Evolutionary conservation across 2,329 filamentous ascomycete genomes (phyloP).

Genomic region (Fusarium palustre): DNA sequence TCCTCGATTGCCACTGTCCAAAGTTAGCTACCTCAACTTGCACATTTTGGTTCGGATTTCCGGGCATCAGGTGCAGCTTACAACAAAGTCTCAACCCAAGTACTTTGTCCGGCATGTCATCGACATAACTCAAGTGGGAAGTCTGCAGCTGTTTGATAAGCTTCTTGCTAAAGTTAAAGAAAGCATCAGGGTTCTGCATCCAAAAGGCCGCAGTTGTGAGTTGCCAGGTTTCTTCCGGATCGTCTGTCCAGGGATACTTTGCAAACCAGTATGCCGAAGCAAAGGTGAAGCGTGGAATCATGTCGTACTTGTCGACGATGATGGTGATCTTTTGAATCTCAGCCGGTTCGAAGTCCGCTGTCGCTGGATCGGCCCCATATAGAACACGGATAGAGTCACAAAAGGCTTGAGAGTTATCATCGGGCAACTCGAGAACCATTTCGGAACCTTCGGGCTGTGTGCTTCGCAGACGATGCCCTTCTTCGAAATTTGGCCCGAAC

Average conservation of each 20-base stretch:
- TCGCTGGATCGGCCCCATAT: constrained; percentile 18
- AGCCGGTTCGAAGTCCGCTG: constrained; percentile 6
- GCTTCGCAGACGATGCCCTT: constrained; percentile 11
- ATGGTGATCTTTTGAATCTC: constrained; percentile 22
- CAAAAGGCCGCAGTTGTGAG: constrained; percentile 20
- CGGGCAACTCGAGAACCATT: constrained; percentile 25
- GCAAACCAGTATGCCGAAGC: constrained; percentile 26
- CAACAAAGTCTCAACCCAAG: constrained; percentile 27
- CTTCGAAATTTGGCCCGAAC: constrained; percentile 22
- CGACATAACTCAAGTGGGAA: constrained; percentile 10
- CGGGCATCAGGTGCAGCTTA: background rate
- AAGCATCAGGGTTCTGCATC: constrained; percentile 15
- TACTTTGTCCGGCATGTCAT: constrained; percentile 4
- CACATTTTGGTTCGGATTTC: fast-evolving
- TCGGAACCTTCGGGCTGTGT: background rate
- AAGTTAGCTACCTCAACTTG: background rate
- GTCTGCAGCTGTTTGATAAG: constrained; percentile 16
- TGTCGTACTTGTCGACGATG: constrained; percentile 29
- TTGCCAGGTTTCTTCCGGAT: constrained; percentile 27
- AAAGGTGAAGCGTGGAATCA: constrained; percentile 21
- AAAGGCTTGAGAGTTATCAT: constrained; percentile 14
- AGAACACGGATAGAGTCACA: constrained; percentile 9
- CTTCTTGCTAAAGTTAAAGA: constrained; percentile 24
- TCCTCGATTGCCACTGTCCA: constrained; percentile 26
- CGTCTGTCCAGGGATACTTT: constrained; percentile 18